Percentiles rank a stretch among this genome's conserved stretches.
phyloP scores from a whole-genome alignment of 192 early-diverging fungal species.

The Gamsiella multidivaricata region DNA sequence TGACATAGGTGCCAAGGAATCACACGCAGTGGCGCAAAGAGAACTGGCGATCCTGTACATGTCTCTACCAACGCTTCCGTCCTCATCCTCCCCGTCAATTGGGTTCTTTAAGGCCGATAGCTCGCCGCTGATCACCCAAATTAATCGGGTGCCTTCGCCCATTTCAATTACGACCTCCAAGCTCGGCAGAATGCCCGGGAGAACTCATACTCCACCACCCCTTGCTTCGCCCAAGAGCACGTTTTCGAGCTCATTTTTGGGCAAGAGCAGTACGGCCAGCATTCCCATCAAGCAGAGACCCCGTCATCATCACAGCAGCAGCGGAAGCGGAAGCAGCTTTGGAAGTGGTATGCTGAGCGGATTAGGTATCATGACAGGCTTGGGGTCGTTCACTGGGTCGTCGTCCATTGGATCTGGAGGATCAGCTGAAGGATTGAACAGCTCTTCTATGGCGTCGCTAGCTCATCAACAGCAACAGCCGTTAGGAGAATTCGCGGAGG shows the following conservation, averaged over 20 bases:
- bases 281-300: conserved; percentile 46
- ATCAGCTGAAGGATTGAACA: conserved; percentile 15
- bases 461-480: conserved; percentile 17
- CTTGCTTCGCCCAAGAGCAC: conserved; percentile 37
- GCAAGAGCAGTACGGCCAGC: conserved; percentile 24
- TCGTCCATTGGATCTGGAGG: conserved; percentile 37
- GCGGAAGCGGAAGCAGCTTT: conserved; percentile 41
- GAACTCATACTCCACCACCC: conserved; percentile 25
- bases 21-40: conserved; percentile 50
- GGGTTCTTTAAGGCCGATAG: conserved; percentile 16
- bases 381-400: conserved; percentile 38
- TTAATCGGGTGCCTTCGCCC: conserved; percentile 24
- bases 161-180: conserved; percentile 9
- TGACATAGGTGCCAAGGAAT: conserved; percentile 53
- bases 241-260: conserved; percentile 22
- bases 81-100: conserved; percentile 36
- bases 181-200: conserved; percentile 2
- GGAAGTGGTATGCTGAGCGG: conserved; percentile 33
- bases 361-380: conserved; percentile 35
- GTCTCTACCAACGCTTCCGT: conserved; percentile 49
- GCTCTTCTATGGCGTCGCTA: conserved; percentile 24
- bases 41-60: conserved; percentile 56
- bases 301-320: conserved; percentile 30
- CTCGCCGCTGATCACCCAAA: conserved; percentile 16
- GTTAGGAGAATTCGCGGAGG: conserved; percentile 32